Evolutionary conservation across 2,329 filamentous ascomycete genomes (phyloP).

Genomic region (Arthroderma sp.): DNA sequence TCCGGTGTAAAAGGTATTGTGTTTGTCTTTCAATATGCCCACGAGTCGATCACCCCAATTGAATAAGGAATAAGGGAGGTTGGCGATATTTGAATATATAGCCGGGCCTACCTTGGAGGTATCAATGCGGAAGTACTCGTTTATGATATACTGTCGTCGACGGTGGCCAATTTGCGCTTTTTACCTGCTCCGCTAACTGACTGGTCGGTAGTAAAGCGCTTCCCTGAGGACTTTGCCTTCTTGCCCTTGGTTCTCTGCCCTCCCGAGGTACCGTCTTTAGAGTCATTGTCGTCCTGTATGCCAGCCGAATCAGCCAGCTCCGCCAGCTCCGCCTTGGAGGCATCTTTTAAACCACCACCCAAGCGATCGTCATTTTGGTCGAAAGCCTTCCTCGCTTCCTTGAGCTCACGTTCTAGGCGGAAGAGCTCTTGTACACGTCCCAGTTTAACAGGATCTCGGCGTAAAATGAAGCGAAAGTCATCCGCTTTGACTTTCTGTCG

Average conservation of each 20-base stretch:
- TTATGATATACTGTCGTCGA: background rate
- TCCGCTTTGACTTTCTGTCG: slow-evolving; percentile 97
- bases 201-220: slow-evolving; percentile 5
- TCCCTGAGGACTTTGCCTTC: slow-evolving; percentile 9
- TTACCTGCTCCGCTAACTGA: slow-evolving; percentile 9
- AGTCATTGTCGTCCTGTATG: background rate
- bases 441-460: slow-evolving; percentile 71
- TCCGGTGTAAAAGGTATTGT: too few relatives aligned
- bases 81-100: background rate
- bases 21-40: background rate
- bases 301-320: slow-evolving; percentile 18
- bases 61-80: too few relatives aligned
- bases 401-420: slow-evolving; percentile 76
- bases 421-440: slow-evolving; percentile 83
- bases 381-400: slow-evolving; percentile 58
- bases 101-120: background rate
- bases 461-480: slow-evolving; percentile 89
- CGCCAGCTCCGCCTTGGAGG: slow-evolving; percentile 25
- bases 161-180: slow-evolving; percentile 9
- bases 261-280: slow-evolving; percentile 11
- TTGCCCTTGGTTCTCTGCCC: slow-evolving; percentile 24
- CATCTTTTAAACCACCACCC: slow-evolving; percentile 26
- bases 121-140: background rate
- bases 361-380: slow-evolving; percentile 36
- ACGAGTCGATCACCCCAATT: background rate